These are phyloP conservation scores for Metschnikowia hibisci DNA, from an alignment of 805 yeast species.

Conservation along the genomic window DNA sequence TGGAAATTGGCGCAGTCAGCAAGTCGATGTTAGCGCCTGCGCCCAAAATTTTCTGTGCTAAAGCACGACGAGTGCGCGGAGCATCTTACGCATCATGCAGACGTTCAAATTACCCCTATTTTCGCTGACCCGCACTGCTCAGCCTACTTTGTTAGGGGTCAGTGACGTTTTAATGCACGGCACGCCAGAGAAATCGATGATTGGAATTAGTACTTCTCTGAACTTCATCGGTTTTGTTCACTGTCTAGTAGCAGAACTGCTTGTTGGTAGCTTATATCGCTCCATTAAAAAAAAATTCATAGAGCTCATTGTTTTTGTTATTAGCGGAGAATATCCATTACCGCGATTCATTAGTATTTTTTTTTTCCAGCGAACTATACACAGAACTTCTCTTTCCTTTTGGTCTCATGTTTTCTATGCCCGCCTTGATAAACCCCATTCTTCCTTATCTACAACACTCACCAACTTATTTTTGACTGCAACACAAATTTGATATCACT, in stretches of 20 bases:
- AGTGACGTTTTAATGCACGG: slow-evolving; percentile 1
- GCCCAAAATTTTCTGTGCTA: not conserved
- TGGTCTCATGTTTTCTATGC: slow-evolving; percentile 4
- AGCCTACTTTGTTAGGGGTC: slow-evolving; percentile 5
- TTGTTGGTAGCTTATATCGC: too few species aligned
- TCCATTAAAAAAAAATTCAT: too few species aligned
- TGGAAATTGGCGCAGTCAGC: not conserved
- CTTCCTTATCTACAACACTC: not conserved
- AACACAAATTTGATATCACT: too few species aligned
- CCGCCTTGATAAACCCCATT: not conserved
- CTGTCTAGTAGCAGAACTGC: too few species aligned
- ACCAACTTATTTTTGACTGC: not conserved
- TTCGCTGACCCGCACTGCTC: slow-evolving; percentile 1
- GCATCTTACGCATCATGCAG: slow-evolving; percentile 3
- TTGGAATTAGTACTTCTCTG: too few species aligned
- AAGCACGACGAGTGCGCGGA: slow-evolving; percentile 4
- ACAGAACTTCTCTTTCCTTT: not conserved
- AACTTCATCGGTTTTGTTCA: too few species aligned
- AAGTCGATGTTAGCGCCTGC: not conserved
- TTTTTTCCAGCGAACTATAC: slow-evolving; percentile 1
- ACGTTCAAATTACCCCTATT: slow-evolving; percentile 3
- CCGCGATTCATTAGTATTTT: slow-evolving; percentile 4
- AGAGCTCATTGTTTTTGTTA: not conserved
- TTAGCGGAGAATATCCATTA: slow-evolving; percentile 3
- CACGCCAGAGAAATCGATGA: not conserved